phyloP scores from a whole-genome alignment of 2,329 filamentous ascomycete genomes.

The Colletotrichum ledebouriae region DNA sequence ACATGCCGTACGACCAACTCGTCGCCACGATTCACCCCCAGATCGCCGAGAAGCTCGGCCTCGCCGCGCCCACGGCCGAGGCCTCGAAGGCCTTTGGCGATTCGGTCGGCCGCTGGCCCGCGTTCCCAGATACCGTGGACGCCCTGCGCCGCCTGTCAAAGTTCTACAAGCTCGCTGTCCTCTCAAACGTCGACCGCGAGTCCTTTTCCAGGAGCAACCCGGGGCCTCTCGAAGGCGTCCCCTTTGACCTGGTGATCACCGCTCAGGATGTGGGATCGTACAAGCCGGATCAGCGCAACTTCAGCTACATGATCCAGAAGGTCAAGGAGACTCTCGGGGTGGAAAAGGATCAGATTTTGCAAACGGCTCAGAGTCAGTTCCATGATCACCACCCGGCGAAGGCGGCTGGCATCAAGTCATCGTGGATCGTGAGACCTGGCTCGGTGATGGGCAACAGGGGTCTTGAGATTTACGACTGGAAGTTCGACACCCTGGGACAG shows the following conservation, averaged over 20 bases:
- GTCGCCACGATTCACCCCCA: slow-evolving; percentile 63
- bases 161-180: slow-evolving; percentile 69
- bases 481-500: slow-evolving; percentile 68
- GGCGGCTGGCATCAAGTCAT: slow-evolving; percentile 67
- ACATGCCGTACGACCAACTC: slow-evolving; percentile 70
- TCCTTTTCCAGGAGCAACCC: slow-evolving; percentile 62
- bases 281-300: slow-evolving; percentile 76
- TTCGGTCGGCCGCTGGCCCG: slow-evolving; percentile 67
- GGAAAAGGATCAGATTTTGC: slow-evolving; percentile 67
- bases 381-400: slow-evolving; percentile 78
- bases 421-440: slow-evolving; percentile 71
- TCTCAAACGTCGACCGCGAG: slow-evolving; percentile 69
- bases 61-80: slow-evolving; percentile 52
- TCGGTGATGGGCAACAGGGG: slow-evolving; percentile 59
- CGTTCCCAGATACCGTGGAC: slow-evolving; percentile 70
- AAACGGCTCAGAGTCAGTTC: slow-evolving; percentile 77
- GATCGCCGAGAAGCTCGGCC: slow-evolving; percentile 59
- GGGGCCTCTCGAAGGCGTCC: slow-evolving; percentile 61
- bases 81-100: slow-evolving; percentile 65
- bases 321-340: slow-evolving; percentile 68
- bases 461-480: slow-evolving; percentile 63
- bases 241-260: slow-evolving; percentile 74
- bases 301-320: slow-evolving; percentile 72
- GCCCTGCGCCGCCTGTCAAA: slow-evolving; percentile 64
- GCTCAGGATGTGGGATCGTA: slow-evolving; percentile 80